Conservation (phyloP, 2,329 filamentous ascomycete species). For the Neofusicoccum umdonicola region DNA sequence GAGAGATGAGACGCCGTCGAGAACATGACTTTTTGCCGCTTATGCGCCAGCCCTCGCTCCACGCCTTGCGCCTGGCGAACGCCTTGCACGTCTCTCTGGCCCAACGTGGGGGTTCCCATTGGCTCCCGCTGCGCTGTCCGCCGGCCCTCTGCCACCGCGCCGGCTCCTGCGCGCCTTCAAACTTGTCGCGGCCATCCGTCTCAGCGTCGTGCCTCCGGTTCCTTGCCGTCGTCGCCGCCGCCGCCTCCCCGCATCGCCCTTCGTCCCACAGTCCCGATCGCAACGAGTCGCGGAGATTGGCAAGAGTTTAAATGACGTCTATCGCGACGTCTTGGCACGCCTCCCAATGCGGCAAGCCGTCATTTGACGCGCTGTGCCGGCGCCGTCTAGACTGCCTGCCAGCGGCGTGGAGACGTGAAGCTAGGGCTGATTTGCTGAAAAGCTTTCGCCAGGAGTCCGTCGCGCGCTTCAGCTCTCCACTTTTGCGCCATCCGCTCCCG, state of each 20-base stretch:
- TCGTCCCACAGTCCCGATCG: not conserved
- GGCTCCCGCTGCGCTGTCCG: not conserved
- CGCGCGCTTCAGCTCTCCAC: constrained; percentile 1
- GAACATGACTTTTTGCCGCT: not conserved
- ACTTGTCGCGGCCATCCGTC: not conserved
- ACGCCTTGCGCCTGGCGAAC: not conserved
- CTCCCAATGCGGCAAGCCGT: constrained; percentile 3
- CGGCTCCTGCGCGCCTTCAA: not conserved
- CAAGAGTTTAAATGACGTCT: constrained; percentile 1
- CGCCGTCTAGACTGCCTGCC: not conserved
- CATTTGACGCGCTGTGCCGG: not conserved
- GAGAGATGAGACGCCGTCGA: not conserved
- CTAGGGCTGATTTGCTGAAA: too few species aligned
- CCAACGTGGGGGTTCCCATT: constrained; percentile 2
- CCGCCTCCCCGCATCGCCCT: not conserved
- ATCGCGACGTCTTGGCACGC: constrained; percentile 4
- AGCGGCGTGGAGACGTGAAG: not conserved
- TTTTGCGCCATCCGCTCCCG: not conserved
- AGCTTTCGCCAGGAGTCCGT: too few species aligned
- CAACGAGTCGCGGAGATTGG: constrained; percentile 11
- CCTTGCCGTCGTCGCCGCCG: too few species aligned
- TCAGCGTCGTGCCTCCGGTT: not conserved
- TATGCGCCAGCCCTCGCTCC: not conserved
- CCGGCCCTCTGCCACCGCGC: not conserved
- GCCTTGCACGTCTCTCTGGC: not conserved